Evolutionary conservation across 73 alveolate species (phyloP), one percentile per base, ranked within the genome.

Genomic region (Paramecium tetraurelia): DNA sequence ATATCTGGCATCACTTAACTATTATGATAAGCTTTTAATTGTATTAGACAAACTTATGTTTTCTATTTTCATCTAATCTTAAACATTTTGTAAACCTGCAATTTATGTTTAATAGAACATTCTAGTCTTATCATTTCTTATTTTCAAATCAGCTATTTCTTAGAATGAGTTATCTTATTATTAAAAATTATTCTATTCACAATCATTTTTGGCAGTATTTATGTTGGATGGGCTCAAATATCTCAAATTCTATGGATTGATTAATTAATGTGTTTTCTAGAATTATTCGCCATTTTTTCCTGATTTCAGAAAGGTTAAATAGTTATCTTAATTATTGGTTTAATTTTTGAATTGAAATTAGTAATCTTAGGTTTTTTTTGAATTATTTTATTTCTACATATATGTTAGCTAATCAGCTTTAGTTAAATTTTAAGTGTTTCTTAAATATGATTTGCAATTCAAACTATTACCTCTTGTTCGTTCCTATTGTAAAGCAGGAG

Each of bases 21-120:
- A 38, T 35, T 31, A n/a, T 16, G 86, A 36, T 38, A 72, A 72
- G n/a, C 59, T 40, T 72, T 72, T 20, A 35, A 72, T 40, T 16
- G 59, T 72, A 36, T 40, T 72, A 36, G 86, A 72, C n/a, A 72
- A 43, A 36, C 86, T 72, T 11, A 72, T 72, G 18, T 72, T 72
- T 14, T 72, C 86, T 12, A 72, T 72, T 72, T 72, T 31, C 4
- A 72, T 12, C 35, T 72, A 36, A 14, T 72, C 86, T 72, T 36
- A 36, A 29, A 22, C 53, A 72, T 72, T 72, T 72, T 72, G 16
- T 20, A 72, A 21, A 2, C 59, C 40, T 40, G 35, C 59, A 20
- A 36, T 36, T 72, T 72, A 20, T 9, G 86, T 29, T 72, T 72
- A 38, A 72, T 72, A 72, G 35, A 36, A 72, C 59, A 72, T 31